Base-by-base conservation (phyloP, 2,329 filamentous ascomycete genomes). In the Microsporum canis region DNA sequence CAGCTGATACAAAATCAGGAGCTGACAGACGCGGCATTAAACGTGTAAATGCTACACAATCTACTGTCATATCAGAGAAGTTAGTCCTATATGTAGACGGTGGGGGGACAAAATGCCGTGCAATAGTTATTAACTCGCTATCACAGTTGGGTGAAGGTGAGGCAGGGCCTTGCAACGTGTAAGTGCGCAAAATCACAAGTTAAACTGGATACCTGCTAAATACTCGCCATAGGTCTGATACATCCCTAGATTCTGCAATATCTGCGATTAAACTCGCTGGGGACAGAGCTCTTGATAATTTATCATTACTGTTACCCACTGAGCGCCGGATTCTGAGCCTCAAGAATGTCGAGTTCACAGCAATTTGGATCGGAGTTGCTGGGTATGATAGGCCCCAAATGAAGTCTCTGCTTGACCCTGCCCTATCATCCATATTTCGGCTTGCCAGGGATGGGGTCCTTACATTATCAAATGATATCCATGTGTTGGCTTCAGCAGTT, bases 81-180 rank as follows among this genome's bases (percentile, higher is more conserved):
- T 33, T 68, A 58, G 68, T 72, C 2, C 66, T 78, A 1, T 77
- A 75, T 41, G 69, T 78, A 17, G 76, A 78, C 65, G 75, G 75
- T 0, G 76, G 76, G 14, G 76, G 75, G 0, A 75, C 69, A 2
- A 77, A 76, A 62, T 77, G 75, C 62, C 75, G 73, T 23, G 76
- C 75, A n/a, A 69, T 69, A 1, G 61, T 75, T 8, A 61, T 72
- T 3, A 67, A 69, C 14, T 59, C 60, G 0, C 59, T 66, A 17
- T 71, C 71, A 1, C 53, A 64, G 3, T 57, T 65, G 0, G 70
- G 69, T 1, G 65, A 65, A 29, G 74, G 74, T 3, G 68, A 66
- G 36, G 68, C 71, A 39, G 73, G 74, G 1, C 68, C 73, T 17
- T 75, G 75, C 59, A 77, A 78, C 65, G 63, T 77, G 73, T 76